phyloP scores from a whole-genome alignment of 1,284 basidiomycete species.

The Cutaneotrichosporon arboriforme region DNA sequence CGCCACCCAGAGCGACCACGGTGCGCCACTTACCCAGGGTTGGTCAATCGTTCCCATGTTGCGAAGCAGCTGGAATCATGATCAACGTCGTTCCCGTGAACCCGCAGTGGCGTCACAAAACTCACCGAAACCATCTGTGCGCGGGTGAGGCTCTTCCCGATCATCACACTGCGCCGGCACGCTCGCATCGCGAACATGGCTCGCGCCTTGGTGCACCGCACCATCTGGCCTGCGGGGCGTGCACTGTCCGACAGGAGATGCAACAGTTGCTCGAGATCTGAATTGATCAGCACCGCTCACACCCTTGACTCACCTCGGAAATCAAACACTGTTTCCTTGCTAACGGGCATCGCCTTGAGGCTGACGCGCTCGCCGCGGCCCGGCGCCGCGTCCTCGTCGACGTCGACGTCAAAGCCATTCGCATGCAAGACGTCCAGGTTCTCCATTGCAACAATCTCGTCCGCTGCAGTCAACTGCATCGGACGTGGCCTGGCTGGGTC shows the following conservation, averaged over 20 bases:
- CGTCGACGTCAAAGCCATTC: slow-evolving; percentile 78
- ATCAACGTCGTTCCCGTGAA: background rate
- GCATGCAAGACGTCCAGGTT: slow-evolving; percentile 71
- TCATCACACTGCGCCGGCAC: slow-evolving; percentile 93
- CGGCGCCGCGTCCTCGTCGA: slow-evolving; percentile 55
- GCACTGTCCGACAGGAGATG: slow-evolving; percentile 67
- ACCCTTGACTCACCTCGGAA: slow-evolving; percentile 54
- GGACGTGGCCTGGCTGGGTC: slow-evolving; percentile 58
- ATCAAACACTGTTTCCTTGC: slow-evolving; percentile 80
- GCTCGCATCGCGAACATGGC: slow-evolving; percentile 96
- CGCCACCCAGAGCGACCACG: background rate
- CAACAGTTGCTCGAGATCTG: slow-evolving; percentile 93
- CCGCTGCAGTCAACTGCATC: slow-evolving; percentile 80
- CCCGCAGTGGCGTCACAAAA: no score
- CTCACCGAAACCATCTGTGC: slow-evolving; percentile 74
- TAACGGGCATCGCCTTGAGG: slow-evolving; percentile 79
- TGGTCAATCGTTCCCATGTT: slow-evolving; percentile 97
- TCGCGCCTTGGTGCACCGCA: slow-evolving; percentile 86
- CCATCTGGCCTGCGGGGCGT: slow-evolving; percentile 66
- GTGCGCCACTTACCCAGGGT: slow-evolving; percentile 60
- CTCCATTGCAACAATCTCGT: slow-evolving; percentile 82
- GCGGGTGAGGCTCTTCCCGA: slow-evolving; percentile 74
- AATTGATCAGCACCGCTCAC: background rate
- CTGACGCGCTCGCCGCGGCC: slow-evolving; percentile 57
- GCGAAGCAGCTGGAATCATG: slow-evolving; percentile 60